phyloP scores from a whole-genome alignment of 129 eudicot species.

The Apium graveolens region DNA sequence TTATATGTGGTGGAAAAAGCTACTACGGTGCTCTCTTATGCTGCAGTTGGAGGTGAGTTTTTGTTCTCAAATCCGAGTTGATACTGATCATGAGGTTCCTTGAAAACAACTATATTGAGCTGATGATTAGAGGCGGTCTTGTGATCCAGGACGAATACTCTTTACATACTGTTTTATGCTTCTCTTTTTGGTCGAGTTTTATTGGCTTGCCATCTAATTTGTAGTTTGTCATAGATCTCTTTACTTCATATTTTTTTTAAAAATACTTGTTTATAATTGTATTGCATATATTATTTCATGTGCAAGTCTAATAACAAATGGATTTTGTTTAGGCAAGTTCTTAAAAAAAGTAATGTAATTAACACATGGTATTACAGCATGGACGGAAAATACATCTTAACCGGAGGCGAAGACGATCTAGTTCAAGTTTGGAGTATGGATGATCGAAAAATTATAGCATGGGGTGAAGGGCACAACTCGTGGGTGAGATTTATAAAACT shows the following conservation, averaged over 20 bases:
- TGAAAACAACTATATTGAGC: not conserved
- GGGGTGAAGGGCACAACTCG: conserved; percentile 99
- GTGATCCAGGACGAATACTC: not conserved
- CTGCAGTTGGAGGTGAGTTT: conserved; percentile 88
- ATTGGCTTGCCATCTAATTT: not conserved
- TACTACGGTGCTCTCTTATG: conserved; percentile 95
- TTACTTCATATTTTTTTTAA: not conserved
- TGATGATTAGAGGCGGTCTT: not conserved
- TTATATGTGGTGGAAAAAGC: conserved; percentile 89
- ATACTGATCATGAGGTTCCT: not conserved
- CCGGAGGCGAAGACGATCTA: conserved; percentile 97
- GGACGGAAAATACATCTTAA: conserved; percentile 86
- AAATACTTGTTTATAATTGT: not conserved
- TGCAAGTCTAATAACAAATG: not conserved
- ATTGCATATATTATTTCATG: not conserved
- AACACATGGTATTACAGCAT: conserved; percentile 48
- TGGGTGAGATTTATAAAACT: conserved; percentile 48
- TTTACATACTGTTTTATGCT: not conserved
- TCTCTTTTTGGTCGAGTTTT: not conserved
- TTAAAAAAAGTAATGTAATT: conserved; percentile 14
- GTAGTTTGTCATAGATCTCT: not conserved
- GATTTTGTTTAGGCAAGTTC: not conserved
- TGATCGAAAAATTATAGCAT: conserved; percentile 83
- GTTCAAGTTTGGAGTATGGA: conserved; percentile 99
- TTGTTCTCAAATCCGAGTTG: not conserved